Percentiles rank a stretch among this genome's conserved stretches.
phyloP scores from a whole-genome alignment of 495 filamentous ascomycete genomes.

The Aspergillus cavernicola region DNA sequence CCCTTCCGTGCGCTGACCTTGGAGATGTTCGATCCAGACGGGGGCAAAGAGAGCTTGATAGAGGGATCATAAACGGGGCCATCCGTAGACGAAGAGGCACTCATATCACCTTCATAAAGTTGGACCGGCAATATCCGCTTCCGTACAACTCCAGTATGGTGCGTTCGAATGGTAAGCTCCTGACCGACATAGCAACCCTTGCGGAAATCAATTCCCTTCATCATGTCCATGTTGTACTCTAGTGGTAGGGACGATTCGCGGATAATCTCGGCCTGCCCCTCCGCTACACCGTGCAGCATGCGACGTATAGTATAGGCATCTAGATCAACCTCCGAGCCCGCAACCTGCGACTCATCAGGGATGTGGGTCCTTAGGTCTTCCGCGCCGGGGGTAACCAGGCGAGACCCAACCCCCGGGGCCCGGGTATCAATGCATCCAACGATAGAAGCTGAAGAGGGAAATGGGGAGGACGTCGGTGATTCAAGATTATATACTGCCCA shows the following conservation, averaged over 20 bases:
- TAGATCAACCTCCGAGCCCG: slow-evolving; percentile 33
- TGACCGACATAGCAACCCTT: slow-evolving; percentile 98
- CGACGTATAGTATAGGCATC: slow-evolving; percentile 63
- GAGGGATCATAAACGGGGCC: slow-evolving; percentile 51
- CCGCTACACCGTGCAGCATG: slow-evolving; percentile 73
- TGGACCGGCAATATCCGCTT: slow-evolving; percentile 84
- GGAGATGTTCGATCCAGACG: slow-evolving; percentile 40
- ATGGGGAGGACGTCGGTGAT: slow-evolving; percentile 29
- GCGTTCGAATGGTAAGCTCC: slow-evolving; percentile 90
- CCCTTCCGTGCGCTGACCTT: slow-evolving; percentile 49
- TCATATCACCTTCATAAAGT: slow-evolving; percentile 53
- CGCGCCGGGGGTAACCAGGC: slow-evolving; percentile 47
- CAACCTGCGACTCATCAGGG: slow-evolving; percentile 32
- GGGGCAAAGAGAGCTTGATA: slow-evolving; percentile 25
- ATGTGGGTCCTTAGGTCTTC: slow-evolving; percentile 38
- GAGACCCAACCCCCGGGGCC: slow-evolving; percentile 64
- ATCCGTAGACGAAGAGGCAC: slow-evolving; percentile 32
- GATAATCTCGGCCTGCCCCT: slow-evolving; percentile 76
- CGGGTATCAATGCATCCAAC: slow-evolving; percentile 57
- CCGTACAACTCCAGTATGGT: slow-evolving; percentile 87
- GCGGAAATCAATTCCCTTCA: slow-evolving; percentile 79
- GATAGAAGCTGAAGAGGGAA: slow-evolving; percentile 21
- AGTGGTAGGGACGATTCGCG: slow-evolving; percentile 67
- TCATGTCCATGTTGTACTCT: slow-evolving; percentile 81
- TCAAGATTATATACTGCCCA: slow-evolving; percentile 47